Evolutionary conservation across 2,329 filamentous ascomycete species (phyloP).

Genomic region (Fusarium fujikuroi): DNA sequence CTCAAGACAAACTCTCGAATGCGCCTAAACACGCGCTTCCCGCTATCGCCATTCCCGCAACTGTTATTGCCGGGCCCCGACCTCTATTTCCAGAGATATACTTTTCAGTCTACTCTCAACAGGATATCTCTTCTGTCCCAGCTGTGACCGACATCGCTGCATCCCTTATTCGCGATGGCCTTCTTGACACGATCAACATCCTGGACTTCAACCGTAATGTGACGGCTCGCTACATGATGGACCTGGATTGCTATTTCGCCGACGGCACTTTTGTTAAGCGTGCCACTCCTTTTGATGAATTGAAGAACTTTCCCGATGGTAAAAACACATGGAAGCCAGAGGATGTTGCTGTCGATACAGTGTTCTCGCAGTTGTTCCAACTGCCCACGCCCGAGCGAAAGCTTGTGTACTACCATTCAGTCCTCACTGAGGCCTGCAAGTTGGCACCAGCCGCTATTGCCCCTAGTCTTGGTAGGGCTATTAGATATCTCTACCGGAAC

Average conservation of each 20-base stretch:
- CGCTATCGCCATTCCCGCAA: constrained; percentile 76
- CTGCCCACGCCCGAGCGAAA: constrained; percentile 91
- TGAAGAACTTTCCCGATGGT: constrained; percentile 73
- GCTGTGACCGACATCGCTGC: constrained; percentile 79
- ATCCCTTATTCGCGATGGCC: constrained; percentile 83
- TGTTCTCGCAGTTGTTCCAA: constrained; percentile 94
- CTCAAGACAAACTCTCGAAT: constrained; percentile 67
- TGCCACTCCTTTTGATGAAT: constrained; percentile 89
- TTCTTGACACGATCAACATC: constrained; percentile 93
- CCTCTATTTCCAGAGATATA: constrained; percentile 92
- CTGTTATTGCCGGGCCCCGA: constrained; percentile 77
- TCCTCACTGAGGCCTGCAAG: constrained; percentile 95
- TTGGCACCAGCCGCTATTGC: constrained; percentile 96
- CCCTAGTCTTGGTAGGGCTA: constrained; percentile 90
- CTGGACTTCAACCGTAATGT: constrained; percentile 92
- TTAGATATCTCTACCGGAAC: constrained; percentile 88
- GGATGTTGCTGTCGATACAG: constrained; percentile 95
- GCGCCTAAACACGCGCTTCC: constrained; percentile 83
- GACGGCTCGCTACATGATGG: constrained; percentile 88
- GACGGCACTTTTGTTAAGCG: constrained; percentile 92
- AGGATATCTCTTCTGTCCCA: constrained; percentile 91
- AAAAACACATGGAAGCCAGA: constrained; percentile 94
- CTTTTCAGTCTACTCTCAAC: constrained; percentile 89
- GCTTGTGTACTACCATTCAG: constrained; percentile 94
- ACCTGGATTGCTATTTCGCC: constrained; percentile 94